Evolutionary conservation across 352 stramenopile genomes (phyloP).

Genomic region (Phytophthora idaei): DNA sequence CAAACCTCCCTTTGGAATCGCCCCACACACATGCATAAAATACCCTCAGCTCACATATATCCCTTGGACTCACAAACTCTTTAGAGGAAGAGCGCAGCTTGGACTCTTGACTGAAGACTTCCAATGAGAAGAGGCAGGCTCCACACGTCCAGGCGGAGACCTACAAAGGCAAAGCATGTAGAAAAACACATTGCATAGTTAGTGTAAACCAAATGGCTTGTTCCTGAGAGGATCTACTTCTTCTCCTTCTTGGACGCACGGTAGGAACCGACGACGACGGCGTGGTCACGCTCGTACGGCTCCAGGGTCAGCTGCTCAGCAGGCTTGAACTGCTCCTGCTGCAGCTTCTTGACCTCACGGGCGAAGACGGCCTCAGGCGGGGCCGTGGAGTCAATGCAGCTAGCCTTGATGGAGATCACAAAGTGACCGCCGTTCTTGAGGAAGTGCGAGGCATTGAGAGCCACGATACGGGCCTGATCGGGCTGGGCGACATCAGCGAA

Average conservation of each 20-base stretch:
- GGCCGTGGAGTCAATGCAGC: conserved; percentile 99
- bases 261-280: conserved; percentile 98
- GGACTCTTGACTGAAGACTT: conserved; percentile 17
- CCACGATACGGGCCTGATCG: conserved; percentile 99
- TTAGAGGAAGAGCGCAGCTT: conserved; percentile 35
- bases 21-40: conserved; percentile 34
- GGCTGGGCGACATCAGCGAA: conserved; percentile 99
- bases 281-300: conserved; percentile 99
- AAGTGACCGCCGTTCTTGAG: conserved; percentile 99
- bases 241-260: conserved; percentile 95
- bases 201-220: conserved; percentile 34
- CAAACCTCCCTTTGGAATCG: conserved; percentile 33
- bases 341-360: conserved; percentile 97
- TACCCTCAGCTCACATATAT: conserved; percentile 10
- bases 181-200: conserved; percentile 49
- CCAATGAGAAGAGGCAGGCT: conserved; percentile 24
- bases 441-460: conserved; percentile 99
- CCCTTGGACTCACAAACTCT: background rate
- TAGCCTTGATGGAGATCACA: conserved; percentile 99
- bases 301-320: conserved; percentile 99
- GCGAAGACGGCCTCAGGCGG: conserved; percentile 98
- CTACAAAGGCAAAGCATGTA: conserved; percentile 39
- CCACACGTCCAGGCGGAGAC: conserved; percentile 39
- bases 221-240: conserved; percentile 50
- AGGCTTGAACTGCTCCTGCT: conserved; percentile 99